A percentile compares a stretch with the other conserved stretches of the same genome.
phyloP scores from a whole-genome alignment of 495 filamentous ascomycete genomes.

The Aspergillus heteromorphus region DNA sequence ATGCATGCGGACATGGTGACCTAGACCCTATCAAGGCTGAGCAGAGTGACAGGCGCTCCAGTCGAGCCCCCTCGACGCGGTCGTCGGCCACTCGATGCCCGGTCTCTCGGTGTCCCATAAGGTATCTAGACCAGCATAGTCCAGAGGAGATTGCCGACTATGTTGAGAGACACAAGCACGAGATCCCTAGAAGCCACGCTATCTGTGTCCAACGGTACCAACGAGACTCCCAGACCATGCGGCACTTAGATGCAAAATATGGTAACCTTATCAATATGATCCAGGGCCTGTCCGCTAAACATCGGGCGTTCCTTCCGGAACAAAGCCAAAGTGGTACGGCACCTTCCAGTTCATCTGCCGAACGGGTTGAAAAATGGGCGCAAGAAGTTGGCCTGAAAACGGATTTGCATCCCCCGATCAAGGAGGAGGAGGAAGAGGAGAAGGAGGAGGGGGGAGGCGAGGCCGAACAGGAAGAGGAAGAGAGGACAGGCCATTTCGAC shows the following conservation, averaged over 20 bases:
- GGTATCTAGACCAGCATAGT: slow-evolving; percentile 81
- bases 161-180: slow-evolving; percentile 87
- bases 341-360: slow-evolving; percentile 39
- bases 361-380: slow-evolving; percentile 76
- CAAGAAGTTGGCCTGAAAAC: slow-evolving; percentile 53
- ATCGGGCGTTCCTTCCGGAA: slow-evolving; percentile 71
- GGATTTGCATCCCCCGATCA: slow-evolving; percentile 20
- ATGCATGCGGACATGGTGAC: slow-evolving; percentile 31
- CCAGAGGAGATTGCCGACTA: slow-evolving; percentile 88
- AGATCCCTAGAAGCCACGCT: slow-evolving; percentile 84
- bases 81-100: slow-evolving; percentile 64
- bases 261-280: slow-evolving; percentile 88
- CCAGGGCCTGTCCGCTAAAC: slow-evolving; percentile 73
- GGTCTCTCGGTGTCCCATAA: slow-evolving; percentile 81
- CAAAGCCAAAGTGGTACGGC: slow-evolving; percentile 42
- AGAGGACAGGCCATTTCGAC: slow-evolving; percentile 62
- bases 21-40: slow-evolving; percentile 46
- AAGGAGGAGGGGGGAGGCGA: slow-evolving; percentile 30
- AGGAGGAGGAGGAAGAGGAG: slow-evolving; percentile 39
- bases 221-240: slow-evolving; percentile 72
- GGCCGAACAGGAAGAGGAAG: slow-evolving; percentile 27
- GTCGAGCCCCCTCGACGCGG: slow-evolving; percentile 32
- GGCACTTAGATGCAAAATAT: slow-evolving; percentile 85
- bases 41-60: slow-evolving; percentile 32
- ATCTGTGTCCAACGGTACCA: slow-evolving; percentile 86